Evolutionary conservation across 148 eudicot species (phyloP), one percentile per base, ranked within the genome.

Genomic region (Vaccinium darrowii): DNA sequence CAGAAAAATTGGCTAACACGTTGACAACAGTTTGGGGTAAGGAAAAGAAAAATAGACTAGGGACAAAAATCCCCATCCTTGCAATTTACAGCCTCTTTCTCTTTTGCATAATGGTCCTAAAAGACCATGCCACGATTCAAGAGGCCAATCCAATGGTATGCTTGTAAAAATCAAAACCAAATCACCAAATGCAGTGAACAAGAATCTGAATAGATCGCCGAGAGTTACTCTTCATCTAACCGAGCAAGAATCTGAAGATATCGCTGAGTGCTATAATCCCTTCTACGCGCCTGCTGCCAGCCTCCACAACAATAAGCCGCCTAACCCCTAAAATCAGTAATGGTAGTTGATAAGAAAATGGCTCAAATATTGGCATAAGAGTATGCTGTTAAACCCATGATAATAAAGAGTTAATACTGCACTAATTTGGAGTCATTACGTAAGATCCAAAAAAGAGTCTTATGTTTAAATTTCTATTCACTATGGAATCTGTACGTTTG

Each of bases 281-380:
- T 87, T 93, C 90, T 62, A 93, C 93, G 1, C 91, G 92, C 87
- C 89, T 93, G 91, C 90, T 91, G 80, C 94, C 94, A 71, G 92
- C 91, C 84, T 93, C 96, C 71, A 93, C 94, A 54, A 93, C 82
- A 47, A 93, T 86, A 81, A 93, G 85, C 83, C 96, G 86, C 85
- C 94, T 84, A 7, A 92, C 94, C 65, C 96, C 94, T 93, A 90
- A 30, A n/a, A 86, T 39, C 84, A 57, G 51, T 5, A 43, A 57
- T 56, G 9, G 23, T 62, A 47, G 30, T 78, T 84, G 58, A 27
- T 76, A 53, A 14, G 36, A 58, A 76, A 72, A 47, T 10, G 73
- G 15, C 14, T 7, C 21, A 47, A 54, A 79, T 16, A 78, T 16
- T 21, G 56, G 0, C 39, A 49, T 13, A 54, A 18, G 21, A 56